These are phyloP conservation scores for Lactarius trivialis DNA, from an alignment of 768 basidiomycete genomes.

Conservation along the genomic window DNA sequence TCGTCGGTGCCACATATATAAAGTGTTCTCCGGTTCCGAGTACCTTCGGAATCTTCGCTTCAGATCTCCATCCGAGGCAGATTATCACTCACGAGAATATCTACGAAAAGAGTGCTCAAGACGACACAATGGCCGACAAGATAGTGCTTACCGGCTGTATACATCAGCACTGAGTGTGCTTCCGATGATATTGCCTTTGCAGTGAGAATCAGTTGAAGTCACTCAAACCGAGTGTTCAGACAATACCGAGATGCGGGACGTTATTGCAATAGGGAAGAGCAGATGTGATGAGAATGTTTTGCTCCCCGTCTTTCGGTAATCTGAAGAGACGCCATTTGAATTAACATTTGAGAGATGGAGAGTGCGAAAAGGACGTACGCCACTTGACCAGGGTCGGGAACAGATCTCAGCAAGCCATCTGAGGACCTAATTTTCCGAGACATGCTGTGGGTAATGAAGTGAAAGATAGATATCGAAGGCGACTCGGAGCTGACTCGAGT, in stretches of 20 bases:
- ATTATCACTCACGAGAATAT: conserved; percentile 48
- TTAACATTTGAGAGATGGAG: conserved; percentile 2
- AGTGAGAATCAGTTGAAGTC: background rate
- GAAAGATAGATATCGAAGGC: background rate
- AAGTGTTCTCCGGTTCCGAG: conserved; percentile 81
- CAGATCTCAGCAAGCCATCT: conserved; percentile 38
- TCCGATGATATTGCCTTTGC: conserved; percentile 80
- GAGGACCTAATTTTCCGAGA: conserved; percentile 37
- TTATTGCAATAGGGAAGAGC: conserved; percentile 97
- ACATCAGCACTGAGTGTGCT: conserved; percentile 97
- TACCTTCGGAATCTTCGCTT: conserved; percentile 34
- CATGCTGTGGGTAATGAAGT: conserved; percentile 23
- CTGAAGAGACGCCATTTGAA: conserved; percentile 33
- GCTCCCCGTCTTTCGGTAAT: conserved; percentile 77
- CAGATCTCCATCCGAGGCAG: background rate
- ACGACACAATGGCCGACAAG: conserved; percentile 4
- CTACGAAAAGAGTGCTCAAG: conserved; percentile 30
- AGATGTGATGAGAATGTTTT: conserved; percentile 88
- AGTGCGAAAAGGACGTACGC: conserved; percentile 32
- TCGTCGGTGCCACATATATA: conserved; percentile 99
- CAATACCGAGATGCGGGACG: conserved; percentile 85
- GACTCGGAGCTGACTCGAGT: background rate
- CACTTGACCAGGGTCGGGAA: conserved; percentile 38
- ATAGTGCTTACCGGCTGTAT: conserved; percentile 72
- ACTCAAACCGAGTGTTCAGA: conserved; percentile 19